A percentile compares a stretch with the other conserved stretches of the same genome.
These are phyloP conservation scores for Discostella stelligeroides DNA, from an alignment of 108 stramenopile species.

Conservation along the genomic window DNA sequence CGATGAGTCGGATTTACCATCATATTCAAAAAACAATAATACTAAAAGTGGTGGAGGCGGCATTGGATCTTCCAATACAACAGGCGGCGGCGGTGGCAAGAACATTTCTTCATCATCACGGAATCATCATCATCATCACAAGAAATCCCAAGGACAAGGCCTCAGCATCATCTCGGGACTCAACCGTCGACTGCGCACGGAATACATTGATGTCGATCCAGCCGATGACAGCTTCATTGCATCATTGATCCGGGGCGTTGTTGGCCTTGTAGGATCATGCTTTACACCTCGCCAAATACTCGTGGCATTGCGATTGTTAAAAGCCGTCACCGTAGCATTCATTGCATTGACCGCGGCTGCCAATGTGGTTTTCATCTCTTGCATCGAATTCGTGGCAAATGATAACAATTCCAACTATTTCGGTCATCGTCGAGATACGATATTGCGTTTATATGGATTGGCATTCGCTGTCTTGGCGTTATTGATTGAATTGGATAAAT, in stretches of 20 bases:
- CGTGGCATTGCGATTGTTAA: slow-evolving; percentile 65
- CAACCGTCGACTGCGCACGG: slow-evolving; percentile 39
- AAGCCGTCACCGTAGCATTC: slow-evolving; percentile 70
- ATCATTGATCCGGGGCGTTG: slow-evolving; percentile 36
- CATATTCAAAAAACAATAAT: too few relatives aligned
- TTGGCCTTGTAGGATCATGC: slow-evolving; percentile 38
- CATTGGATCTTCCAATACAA: too few relatives aligned
- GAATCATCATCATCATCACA: too few relatives aligned
- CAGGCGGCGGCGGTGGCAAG: too few relatives aligned
- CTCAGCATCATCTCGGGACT: slow-evolving; percentile 41
- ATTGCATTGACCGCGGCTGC: slow-evolving; percentile 61
- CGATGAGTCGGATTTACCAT: too few relatives aligned
- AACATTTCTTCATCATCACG: too few relatives aligned
- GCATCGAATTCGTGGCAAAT: slow-evolving; percentile 58
- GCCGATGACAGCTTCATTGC: slow-evolving; percentile 29
- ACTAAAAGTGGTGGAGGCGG: too few relatives aligned
- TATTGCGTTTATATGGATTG: slow-evolving; percentile 75
- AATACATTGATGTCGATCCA: slow-evolving; percentile 50
- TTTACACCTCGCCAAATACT: slow-evolving; percentile 72
- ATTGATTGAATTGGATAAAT: slow-evolving; percentile 70
- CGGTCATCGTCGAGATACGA: slow-evolving; percentile 62
- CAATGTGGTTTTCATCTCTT: slow-evolving; percentile 69
- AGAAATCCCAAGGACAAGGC: too few relatives aligned
- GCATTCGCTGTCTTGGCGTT: slow-evolving; percentile 52
- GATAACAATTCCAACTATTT: slow-evolving; percentile 46